These are phyloP conservation scores for Withania somnifera DNA, from an alignment of 305 asterid genomes.

Conservation along the genomic window DNA sequence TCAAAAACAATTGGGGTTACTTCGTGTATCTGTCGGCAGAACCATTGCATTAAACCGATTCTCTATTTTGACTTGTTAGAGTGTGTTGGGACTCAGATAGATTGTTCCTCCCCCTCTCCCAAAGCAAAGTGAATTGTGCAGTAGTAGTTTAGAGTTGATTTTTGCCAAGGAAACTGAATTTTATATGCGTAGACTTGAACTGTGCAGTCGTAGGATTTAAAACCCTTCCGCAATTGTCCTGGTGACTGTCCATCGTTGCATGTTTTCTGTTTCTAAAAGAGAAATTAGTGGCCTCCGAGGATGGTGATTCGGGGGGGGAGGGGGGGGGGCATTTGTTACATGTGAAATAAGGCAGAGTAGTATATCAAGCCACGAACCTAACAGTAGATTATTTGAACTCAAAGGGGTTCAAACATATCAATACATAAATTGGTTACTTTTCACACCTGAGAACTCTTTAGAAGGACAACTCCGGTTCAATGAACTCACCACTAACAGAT, in stretches of 20 bases:
- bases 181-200: too few relatives aligned
- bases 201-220: background rate
- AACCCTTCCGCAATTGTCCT: background rate
- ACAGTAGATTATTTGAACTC: background rate
- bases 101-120: background rate
- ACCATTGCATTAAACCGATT: background rate
- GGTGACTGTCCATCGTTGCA: background rate
- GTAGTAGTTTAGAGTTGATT: background rate
- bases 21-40: background rate
- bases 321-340: background rate
- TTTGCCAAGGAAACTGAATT: background rate
- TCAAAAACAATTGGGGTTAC: background rate
- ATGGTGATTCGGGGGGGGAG: background rate
- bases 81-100: background rate
- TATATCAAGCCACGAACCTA: background rate
- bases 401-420: background rate
- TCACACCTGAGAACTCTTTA: background rate
- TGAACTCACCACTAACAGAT: background rate
- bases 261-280: background rate
- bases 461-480: too few relatives aligned
- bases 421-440: background rate
- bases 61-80: background rate
- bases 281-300: background rate
- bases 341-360: background rate
- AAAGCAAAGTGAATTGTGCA: background rate